phyloP scores from a whole-genome alignment of 495 filamentous ascomycete genomes.

The Penicillium cataractarum region DNA sequence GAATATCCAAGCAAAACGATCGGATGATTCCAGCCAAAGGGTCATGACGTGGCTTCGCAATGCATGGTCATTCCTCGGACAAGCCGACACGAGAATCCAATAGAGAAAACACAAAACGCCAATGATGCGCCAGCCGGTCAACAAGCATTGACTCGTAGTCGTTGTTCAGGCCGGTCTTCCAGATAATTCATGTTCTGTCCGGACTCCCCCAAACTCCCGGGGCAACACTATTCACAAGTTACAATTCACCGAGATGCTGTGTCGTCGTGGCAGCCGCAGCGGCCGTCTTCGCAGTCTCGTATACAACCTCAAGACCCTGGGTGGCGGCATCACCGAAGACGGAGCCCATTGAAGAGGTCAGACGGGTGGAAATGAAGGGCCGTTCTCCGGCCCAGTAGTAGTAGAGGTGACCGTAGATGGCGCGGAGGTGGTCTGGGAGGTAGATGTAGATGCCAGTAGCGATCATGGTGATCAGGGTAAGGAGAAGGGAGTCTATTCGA shows the following conservation, averaged over 20 bases:
- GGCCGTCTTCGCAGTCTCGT: conserved; percentile 46
- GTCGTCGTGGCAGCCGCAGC: conserved; percentile 42
- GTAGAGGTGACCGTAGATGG: conserved; percentile 79
- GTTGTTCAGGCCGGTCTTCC: not conserved
- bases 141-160: not conserved
- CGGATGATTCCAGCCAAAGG: not conserved
- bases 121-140: conserved; percentile 12
- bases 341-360: conserved; percentile 41
- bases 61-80: not conserved
- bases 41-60: not conserved
- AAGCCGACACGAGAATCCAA: conserved; percentile 1
- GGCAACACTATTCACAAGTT: conserved; percentile 13
- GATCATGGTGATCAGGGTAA: conserved; percentile 83
- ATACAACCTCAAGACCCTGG: conserved; percentile 42
- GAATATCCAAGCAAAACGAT: not conserved
- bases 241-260: conserved; percentile 44
- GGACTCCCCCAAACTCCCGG: conserved; percentile 5
- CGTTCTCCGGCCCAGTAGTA: conserved; percentile 89
- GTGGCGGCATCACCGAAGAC: conserved; percentile 44
- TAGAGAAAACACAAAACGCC: conserved; percentile 17
- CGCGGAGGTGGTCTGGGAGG: conserved; percentile 83
- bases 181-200: not conserved
- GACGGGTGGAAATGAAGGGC: conserved; percentile 42
- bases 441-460: conserved; percentile 85
- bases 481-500: conserved; percentile 78